phyloP scores from a whole-genome alignment of 225 moss, liverwort and hornwort species.

The Marchantia paleacea region DNA sequence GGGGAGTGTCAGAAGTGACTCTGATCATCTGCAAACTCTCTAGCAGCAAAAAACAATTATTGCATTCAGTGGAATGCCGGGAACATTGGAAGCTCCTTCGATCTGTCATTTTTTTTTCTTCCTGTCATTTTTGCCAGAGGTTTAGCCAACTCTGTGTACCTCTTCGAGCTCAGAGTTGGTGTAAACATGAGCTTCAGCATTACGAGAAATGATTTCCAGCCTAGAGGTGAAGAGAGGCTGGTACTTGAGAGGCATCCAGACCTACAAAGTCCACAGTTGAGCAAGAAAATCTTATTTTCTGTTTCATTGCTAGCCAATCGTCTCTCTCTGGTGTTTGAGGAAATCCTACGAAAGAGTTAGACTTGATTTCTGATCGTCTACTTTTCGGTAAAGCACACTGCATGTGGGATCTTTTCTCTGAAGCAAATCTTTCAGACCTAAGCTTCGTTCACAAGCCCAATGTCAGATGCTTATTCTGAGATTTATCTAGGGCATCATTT shows the following conservation, averaged over 20 bases:
- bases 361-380: background rate
- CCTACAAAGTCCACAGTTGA: conserved; percentile 18
- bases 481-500: background rate
- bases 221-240: conserved; percentile 6
- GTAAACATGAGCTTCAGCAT: conserved; percentile 10
- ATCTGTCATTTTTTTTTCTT: background rate
- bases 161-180: conserved; percentile 16
- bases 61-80: background rate
- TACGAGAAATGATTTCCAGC: conserved; percentile 8
- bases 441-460: background rate
- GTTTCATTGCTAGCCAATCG: background rate
- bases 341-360: background rate
- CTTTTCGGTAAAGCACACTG: background rate
- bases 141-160: conserved; percentile 16
- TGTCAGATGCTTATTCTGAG: background rate
- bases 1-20: background rate
- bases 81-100: background rate
- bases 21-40: background rate
- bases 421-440: background rate
- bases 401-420: background rate
- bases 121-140: conserved; percentile 2
- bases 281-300: conserved; percentile 8
- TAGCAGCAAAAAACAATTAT: background rate
- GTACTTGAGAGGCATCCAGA: conserved; percentile 15
- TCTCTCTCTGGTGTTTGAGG: background rate